phyloP scores from a whole-genome alignment of 805 yeast species.

The Metschnikowia hibisci region DNA sequence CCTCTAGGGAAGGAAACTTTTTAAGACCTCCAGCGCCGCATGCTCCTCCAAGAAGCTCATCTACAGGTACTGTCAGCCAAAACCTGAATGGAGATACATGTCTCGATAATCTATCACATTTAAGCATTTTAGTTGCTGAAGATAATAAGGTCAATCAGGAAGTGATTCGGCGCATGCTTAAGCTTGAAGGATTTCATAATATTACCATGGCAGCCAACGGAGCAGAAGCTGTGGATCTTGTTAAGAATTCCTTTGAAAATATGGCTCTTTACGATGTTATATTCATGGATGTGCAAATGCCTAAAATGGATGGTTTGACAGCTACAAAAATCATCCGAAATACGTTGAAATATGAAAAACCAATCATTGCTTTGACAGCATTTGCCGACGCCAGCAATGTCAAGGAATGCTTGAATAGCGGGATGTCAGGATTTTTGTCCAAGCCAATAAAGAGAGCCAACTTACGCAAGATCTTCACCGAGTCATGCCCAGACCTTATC shows the following conservation, averaged over 20 bases:
- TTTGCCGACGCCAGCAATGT: slow-evolving; percentile 92
- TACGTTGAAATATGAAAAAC: slow-evolving; percentile 56
- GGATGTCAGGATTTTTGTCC: slow-evolving; percentile 88
- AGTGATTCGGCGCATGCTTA: slow-evolving; percentile 84
- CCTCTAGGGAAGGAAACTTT: not conserved
- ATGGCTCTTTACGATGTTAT: slow-evolving; percentile 59
- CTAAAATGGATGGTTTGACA: slow-evolving; percentile 80
- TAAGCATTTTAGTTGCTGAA: slow-evolving; percentile 79
- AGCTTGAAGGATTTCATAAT: slow-evolving; percentile 70
- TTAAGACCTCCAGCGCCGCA: not conserved
- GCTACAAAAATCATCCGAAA: slow-evolving; percentile 74
- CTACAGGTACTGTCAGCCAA: slow-evolving; percentile 17
- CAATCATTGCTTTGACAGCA: slow-evolving; percentile 93
- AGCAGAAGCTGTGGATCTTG: slow-evolving; percentile 73
- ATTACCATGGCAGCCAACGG: slow-evolving; percentile 87
- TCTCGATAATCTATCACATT: slow-evolving; percentile 27
- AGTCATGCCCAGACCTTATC: slow-evolving; percentile 39
- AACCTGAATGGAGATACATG: slow-evolving; percentile 14
- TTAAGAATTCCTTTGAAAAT: slow-evolving; percentile 44
- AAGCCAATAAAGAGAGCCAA: slow-evolving; percentile 80
- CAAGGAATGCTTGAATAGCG: slow-evolving; percentile 78
- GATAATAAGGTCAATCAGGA: slow-evolving; percentile 94
- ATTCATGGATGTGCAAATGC: slow-evolving; percentile 98
- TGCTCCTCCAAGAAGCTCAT: slow-evolving; percentile 6
- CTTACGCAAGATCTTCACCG: slow-evolving; percentile 52